Base-by-base conservation (phyloP, 805 yeast genomes). In the Metschnikowia baotianmanensis region DNA sequence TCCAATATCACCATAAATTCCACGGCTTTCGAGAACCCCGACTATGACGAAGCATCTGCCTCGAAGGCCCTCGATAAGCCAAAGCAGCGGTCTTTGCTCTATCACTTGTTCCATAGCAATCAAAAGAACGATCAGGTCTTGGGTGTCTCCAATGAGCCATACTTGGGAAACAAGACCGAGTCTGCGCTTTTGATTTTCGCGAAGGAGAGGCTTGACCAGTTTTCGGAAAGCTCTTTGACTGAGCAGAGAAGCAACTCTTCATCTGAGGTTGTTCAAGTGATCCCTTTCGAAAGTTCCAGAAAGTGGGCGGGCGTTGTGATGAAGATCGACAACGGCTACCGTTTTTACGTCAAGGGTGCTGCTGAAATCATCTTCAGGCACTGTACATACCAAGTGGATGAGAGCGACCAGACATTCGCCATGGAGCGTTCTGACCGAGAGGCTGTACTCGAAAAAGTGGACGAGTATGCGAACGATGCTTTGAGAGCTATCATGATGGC, bases 151-250 rank as follows among this genome's bases (percentile, higher is more conserved):
- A 51, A 65, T 36, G 93, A 85, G 47, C 81, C 82, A 2, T 89
- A 76, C 55, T 69, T 89, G 35, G 99, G 99, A 6, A 86, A 95
- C 43, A 93, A 93, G 62, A 95, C 99, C 3, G 99, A 93, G 62
- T 80, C 90, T 24, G 97, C 99, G 0, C 63, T 93, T 42, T 70
- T 93, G 28, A 68, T 79, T 11, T 67, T 88, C 46, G 91, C 93
- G 2, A 70, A 74, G 30, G 70, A 74, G 32, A 69, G 74, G 32
- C 71, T 88, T 45, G 72, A 73, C 19, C 59, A 76, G 44, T 67
- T 69, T 27, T 57, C 66, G 13, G 51, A 65, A 15, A 65, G 62
- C 20, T 47, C 66, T 9, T 69, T 90, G 31, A 79, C 78, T 15
- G 52, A 58, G 1, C 61, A 61, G 17, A 59, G 73, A 38, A 46